Evolutionary conservation across 2,329 filamentous ascomycete species (phyloP).

Genomic region (Moelleriella libera): DNA sequence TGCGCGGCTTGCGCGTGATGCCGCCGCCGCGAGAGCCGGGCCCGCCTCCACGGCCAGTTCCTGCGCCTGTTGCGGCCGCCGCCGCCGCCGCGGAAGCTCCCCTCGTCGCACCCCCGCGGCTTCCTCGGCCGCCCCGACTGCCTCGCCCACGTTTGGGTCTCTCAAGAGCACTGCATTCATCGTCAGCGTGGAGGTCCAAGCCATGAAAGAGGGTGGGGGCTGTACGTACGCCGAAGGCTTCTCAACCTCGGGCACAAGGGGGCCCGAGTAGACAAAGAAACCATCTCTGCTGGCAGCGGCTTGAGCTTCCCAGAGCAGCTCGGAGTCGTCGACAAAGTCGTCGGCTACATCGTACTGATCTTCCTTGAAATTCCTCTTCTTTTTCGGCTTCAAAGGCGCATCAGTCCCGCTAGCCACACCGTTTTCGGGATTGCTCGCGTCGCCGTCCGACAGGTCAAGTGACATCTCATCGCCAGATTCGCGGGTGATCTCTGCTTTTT

Average conservation of each 20-base stretch:
- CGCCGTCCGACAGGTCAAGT: constrained; percentile 57
- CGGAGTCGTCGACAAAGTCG: constrained; percentile 84
- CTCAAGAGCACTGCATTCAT: constrained; percentile 47
- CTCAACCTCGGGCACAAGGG: constrained; percentile 74
- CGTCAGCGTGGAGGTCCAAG: background rate
- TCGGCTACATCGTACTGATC: constrained; percentile 77
- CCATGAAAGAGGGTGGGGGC: background rate
- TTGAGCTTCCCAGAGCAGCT: constrained; percentile 89
- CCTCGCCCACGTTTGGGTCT: constrained; percentile 55
- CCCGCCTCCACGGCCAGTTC: constrained; percentile 31
- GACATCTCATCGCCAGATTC: constrained; percentile 75
- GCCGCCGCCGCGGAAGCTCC: no score
- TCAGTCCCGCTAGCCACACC: constrained; percentile 47
- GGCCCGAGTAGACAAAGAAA: constrained; percentile 96
- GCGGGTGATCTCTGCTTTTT: constrained; percentile 54
- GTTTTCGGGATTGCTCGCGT: constrained; percentile 83
- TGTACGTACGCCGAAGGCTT: constrained; percentile 39
- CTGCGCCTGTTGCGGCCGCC: no score
- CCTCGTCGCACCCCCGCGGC: constrained; percentile 51
- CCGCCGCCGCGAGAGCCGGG: constrained; percentile 64
- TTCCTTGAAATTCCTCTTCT: constrained; percentile 68
- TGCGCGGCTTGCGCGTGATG: constrained; percentile 65
- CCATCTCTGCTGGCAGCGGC: constrained; percentile 89
- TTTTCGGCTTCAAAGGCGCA: constrained; percentile 51
- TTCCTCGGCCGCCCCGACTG: constrained; percentile 33